Evolutionary conservation across 2,329 filamentous ascomycete genomes (phyloP).

Genomic region (Drechslerella coelobrocha): DNA sequence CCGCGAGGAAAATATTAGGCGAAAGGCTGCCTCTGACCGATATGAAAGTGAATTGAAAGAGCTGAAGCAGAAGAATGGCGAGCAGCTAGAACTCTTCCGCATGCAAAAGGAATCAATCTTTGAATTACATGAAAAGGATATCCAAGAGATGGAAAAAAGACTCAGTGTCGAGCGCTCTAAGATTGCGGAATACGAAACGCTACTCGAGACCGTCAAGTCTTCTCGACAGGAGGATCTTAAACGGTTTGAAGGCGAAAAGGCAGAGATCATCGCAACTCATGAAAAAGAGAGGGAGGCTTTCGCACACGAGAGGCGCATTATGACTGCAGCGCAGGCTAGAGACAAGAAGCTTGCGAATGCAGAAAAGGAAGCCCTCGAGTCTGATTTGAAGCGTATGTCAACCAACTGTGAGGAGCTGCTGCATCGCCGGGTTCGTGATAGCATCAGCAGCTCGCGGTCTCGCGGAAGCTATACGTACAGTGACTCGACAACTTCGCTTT

Average conservation of each 20-base stretch:
- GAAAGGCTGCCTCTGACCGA: constrained; percentile 45
- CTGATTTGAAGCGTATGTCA: constrained; percentile 45
- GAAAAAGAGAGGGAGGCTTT: constrained; percentile 32
- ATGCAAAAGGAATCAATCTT: constrained; percentile 49
- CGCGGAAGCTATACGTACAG: constrained; percentile 38
- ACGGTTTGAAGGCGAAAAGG: constrained; percentile 43
- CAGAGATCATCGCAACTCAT: constrained; percentile 27
- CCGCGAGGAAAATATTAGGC: constrained; percentile 43
- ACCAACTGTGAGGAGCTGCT: constrained; percentile 50
- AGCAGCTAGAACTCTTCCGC: constrained; percentile 47
- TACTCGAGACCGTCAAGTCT: constrained; percentile 43
- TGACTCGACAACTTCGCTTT: constrained; percentile 19
- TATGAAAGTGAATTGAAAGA: constrained; percentile 47
- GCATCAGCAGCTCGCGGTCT: constrained; percentile 39
- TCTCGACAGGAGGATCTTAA: constrained; percentile 33
- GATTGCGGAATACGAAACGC: constrained; percentile 30
- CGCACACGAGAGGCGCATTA: constrained; percentile 28
- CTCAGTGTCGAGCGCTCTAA: constrained; percentile 28
- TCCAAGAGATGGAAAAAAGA: constrained; percentile 34
- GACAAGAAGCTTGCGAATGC: constrained; percentile 44
- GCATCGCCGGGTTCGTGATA: constrained; percentile 46
- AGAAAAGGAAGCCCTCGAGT: constrained; percentile 46
- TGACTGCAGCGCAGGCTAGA: constrained; percentile 31
- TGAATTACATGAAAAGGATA: constrained; percentile 43
- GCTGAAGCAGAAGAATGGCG: constrained; percentile 43